These are phyloP conservation scores for Xylogone sp. DNA, from an alignment of 2,329 filamentous ascomycete genomes.

Conservation along the genomic window DNA sequence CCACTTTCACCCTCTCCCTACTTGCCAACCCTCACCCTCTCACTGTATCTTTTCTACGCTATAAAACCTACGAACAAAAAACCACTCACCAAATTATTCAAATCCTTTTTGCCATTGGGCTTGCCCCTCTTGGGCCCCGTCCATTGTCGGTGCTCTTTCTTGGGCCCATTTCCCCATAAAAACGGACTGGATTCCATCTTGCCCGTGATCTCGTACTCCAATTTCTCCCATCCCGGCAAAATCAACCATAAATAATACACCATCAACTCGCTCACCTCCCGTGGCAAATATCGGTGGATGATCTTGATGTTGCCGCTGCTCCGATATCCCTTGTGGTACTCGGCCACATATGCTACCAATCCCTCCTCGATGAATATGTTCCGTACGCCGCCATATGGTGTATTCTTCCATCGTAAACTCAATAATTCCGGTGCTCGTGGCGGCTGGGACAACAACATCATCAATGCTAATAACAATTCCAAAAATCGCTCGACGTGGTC, in stretches of 20 bases:
- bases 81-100: too few relatives aligned
- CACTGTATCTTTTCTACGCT: too few relatives aligned
- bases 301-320: slow-evolving; percentile 20
- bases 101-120: neutral
- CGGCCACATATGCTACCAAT: slow-evolving; percentile 16
- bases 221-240: slow-evolving; percentile 14
- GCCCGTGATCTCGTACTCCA: slow-evolving; percentile 6
- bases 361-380: slow-evolving; percentile 12
- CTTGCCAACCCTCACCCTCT: too few relatives aligned
- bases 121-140: slow-evolving; percentile 4
- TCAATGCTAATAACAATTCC: slow-evolving; percentile 7
- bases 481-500: slow-evolving; percentile 6
- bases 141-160: slow-evolving; percentile 10
- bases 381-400: slow-evolving; percentile 4
- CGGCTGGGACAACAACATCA: slow-evolving; percentile 8
- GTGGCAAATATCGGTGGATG: slow-evolving; percentile 23
- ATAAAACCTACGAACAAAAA: too few relatives aligned
- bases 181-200: slow-evolving; percentile 1
- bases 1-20: too few relatives aligned
- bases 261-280: slow-evolving; percentile 19
- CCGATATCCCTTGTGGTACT: slow-evolving; percentile 20
- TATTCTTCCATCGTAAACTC: slow-evolving; percentile 10
- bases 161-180: slow-evolving; percentile 5
- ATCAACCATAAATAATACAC: slow-evolving; percentile 25
- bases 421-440: slow-evolving; percentile 8